phyloP scores from a whole-genome alignment of 179 eudicot species.

The Vitellaria paradoxa region DNA sequence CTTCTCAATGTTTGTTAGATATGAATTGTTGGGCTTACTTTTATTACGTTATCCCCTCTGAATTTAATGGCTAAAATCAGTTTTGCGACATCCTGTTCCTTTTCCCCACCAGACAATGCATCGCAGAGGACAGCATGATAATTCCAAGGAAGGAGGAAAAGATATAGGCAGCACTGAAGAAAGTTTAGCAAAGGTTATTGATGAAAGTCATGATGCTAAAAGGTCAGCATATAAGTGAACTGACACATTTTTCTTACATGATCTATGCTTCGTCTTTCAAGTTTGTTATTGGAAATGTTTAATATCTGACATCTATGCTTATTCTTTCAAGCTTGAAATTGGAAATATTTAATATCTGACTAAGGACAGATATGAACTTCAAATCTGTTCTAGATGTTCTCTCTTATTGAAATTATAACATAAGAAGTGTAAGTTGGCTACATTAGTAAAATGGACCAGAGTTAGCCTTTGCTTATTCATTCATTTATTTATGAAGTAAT shows the following conservation, averaged over 20 bases:
- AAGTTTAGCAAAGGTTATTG: slow-evolving; percentile 20
- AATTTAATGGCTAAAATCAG: not conserved
- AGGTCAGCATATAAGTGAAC: slow-evolving; percentile 18
- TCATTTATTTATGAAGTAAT: not conserved
- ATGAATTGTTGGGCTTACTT: not conserved
- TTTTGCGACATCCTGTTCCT: not conserved
- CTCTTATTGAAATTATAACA: not conserved
- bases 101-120: slow-evolving; percentile 49
- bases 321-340: not conserved
- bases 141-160: slow-evolving; percentile 27
- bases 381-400: not conserved
- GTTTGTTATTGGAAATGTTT: not conserved
- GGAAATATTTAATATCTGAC: not conserved
- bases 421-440: not conserved
- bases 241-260: not conserved
- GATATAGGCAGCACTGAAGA: slow-evolving; percentile 22
- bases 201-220: slow-evolving; percentile 21
- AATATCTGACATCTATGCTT: not conserved
- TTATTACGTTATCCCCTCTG: too few species aligned
- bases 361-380: not conserved
- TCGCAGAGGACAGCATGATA: slow-evolving; percentile 26
- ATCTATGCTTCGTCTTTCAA: not conserved
- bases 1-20: not conserved
- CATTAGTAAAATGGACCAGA: not conserved
- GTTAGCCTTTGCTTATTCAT: not conserved